A percentile compares a stretch with the other conserved stretches of the same genome.
phyloP scores from a whole-genome alignment of 2,329 filamentous ascomycete species.

The Fusarium heterosporum region DNA sequence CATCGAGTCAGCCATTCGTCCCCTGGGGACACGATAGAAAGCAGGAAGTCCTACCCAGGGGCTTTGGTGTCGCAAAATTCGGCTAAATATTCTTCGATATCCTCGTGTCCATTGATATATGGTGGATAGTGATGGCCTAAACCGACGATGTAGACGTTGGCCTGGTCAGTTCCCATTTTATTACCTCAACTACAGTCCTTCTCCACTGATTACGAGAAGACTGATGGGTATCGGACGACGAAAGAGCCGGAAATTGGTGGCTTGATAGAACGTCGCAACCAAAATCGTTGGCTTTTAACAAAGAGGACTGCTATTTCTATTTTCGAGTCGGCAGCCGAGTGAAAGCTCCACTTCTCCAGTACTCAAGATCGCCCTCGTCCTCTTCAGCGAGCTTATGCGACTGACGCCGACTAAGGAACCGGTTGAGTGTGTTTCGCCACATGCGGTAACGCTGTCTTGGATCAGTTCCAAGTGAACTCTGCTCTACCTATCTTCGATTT shows the following conservation, averaged over 20 bases:
- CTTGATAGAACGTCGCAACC: neutral
- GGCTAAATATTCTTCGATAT: conserved; percentile 1
- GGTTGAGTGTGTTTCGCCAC: conserved; percentile 2
- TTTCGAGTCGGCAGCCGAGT: conserved; percentile 3
- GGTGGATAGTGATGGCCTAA: conserved; percentile 14
- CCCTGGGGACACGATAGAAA: neutral
- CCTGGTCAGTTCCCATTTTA: conserved; percentile 7
- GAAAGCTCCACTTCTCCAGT: neutral
- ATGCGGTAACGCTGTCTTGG: neutral
- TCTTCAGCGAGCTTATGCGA: conserved; percentile 6
- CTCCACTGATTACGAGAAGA: neutral
- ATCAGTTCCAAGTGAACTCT: neutral
- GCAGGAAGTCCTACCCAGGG: conserved; percentile 3
- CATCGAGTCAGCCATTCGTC: conserved; percentile 4
- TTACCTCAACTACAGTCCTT: conserved; percentile 5
- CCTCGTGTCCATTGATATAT: conserved; percentile 5
- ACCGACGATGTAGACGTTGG: conserved; percentile 9
- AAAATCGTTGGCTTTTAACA: neutral
- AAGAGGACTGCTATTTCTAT: conserved; percentile 9
- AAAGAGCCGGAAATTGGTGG: neutral
- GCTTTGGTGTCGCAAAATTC: conserved; percentile 6
- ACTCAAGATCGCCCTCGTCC: neutral
- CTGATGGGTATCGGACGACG: conserved; percentile 1
- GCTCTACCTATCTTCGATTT: neutral
- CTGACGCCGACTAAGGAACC: conserved; percentile 10